Conservation (phyloP, 1,139 yeast genomes). For the Lodderomyces oxycetoniae region DNA sequence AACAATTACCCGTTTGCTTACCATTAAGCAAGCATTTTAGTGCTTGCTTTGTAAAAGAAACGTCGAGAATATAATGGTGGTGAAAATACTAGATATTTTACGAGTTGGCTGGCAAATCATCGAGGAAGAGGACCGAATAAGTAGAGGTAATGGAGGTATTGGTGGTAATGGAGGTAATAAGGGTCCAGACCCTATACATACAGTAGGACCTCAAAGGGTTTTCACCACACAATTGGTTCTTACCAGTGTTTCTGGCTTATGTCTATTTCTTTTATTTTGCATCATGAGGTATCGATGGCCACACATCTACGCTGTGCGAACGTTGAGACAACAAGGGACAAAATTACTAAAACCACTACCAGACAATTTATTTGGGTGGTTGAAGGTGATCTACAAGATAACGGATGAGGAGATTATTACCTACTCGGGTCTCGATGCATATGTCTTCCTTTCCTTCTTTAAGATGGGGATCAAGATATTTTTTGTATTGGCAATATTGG, state of each 20-base stretch:
- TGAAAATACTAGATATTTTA: constrained; percentile 5
- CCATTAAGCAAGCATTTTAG: too few relatives aligned
- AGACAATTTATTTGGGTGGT: constrained; percentile 38
- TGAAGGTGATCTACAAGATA: constrained; percentile 29
- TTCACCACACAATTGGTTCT: constrained; percentile 41
- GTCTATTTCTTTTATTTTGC: constrained; percentile 37
- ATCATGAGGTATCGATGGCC: constrained; percentile 45
- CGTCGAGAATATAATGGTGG: too few relatives aligned
- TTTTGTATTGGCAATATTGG: constrained; percentile 30
- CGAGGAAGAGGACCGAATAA: constrained; percentile 1
- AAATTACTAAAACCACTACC: constrained; percentile 34
- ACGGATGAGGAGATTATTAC: constrained; percentile 41
- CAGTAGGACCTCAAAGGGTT: constrained; percentile 41
- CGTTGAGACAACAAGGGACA: constrained; percentile 27
- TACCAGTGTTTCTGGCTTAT: constrained; percentile 35
- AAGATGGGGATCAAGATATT: constrained; percentile 43
- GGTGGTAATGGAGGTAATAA: constrained; percentile 5
- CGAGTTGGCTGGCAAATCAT: constrained; percentile 8
- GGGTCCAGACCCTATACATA: constrained; percentile 12
- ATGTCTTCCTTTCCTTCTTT: constrained; percentile 42
- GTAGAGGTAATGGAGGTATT: constrained; percentile 2
- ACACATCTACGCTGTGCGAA: constrained; percentile 48
- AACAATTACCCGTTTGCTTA: too few relatives aligned
- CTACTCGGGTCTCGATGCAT: constrained; percentile 43
- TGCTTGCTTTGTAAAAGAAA: too few relatives aligned